Base-by-base conservation (phyloP, 192 early-diverging fungal species). In the Linnemannia hyalina region DNA sequence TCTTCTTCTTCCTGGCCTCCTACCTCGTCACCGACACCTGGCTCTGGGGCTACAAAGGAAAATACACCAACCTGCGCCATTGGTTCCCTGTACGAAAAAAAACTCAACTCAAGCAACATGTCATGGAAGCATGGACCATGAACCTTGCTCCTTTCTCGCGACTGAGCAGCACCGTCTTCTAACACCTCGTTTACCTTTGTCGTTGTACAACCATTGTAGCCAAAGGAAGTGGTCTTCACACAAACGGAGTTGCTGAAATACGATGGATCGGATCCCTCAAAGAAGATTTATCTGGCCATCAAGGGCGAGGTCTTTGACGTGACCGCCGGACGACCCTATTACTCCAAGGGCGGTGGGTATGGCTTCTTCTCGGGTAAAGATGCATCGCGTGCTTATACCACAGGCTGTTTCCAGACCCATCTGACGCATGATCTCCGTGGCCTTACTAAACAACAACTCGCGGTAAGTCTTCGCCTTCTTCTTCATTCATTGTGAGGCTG, bases 231-330 rank as follows among this genome's bases (percentile, higher is more conserved):
- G 10, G 88, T 93, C 7, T 93, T 99, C 68, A 95, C 97, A 44
- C 90, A 93, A 38, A 89, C 84, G n/a, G 94, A 99, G 81, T 89
- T 99, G 20, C 89, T 91, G 13, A 82, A 87, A 78, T 97, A 97
- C 82, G 97, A 99, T 82, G 99, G 99, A 20, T 90, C 90, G 47
- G 94, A 97, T 85, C 94, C 93, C 0, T 90, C 87, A 54, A 89
- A 95, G 76, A 97, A 97, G 0, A 93, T 99, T 52, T 98, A 99
- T 77, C 81, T 99, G 69, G 97, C 97, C 2, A 93, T 99, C 68
- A 93, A 94, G 93, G 98, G 99, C 26, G 94, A 97, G 52, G 96
- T 99, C 5, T 99, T 96, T 91, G 99, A 99, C 78, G 99, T 99
- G 11, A 92, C 95, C 9, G 87, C 81, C 0, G 96, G 97, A 26